Evolutionary conservation across 306 rosid genomes (phyloP), one percentile per base, ranked within the genome.

Genomic region (Styphnolobium japonicum): DNA sequence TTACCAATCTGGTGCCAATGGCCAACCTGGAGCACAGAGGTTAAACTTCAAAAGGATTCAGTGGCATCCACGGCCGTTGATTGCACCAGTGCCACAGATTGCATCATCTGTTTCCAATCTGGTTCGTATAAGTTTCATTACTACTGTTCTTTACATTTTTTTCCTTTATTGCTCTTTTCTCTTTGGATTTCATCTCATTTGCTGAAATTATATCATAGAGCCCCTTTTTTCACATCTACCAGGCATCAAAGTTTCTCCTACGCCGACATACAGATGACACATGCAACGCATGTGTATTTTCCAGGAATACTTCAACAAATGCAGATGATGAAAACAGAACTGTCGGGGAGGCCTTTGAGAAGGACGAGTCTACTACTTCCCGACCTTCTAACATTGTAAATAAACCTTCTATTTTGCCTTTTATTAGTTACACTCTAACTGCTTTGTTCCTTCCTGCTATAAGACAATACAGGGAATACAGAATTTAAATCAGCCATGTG

Each of bases 101-200:
- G 91, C 88, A 53, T 90, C 93, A 19, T 87, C 90, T 80, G 92
- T 87, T 84, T 89, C 97, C 77, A 84, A 81, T 89, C 89, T 90
- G 93, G 95, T 92, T 75, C 69, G 79, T 74, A 73, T 51, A 39
- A 37, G 34, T 71, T 48, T 55, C 70, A 4, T 51, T 56, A 58
- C 36, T 60, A 49, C 48, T 23, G 36, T 65, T 84, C 23, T 78
- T 80, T 65, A 14, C 46, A 5, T 52, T 37, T 22, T 40, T 6
- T 55, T 12, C 14, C 33, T 34, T 51, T 33, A 5, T 55, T 64
- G 9, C 21, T 23, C 21, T 72, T 25, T 46, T 67, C 45, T 45
- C 16, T 81, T 57, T 56, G 16, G 43, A 34, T 56, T 65, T 70
- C 22, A 34, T 76, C 65, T n/a, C 40, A 56, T 71, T 53, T 81